phyloP scores from a whole-genome alignment of 2,329 filamentous ascomycete genomes.

The Aaosphaeria arxii region DNA sequence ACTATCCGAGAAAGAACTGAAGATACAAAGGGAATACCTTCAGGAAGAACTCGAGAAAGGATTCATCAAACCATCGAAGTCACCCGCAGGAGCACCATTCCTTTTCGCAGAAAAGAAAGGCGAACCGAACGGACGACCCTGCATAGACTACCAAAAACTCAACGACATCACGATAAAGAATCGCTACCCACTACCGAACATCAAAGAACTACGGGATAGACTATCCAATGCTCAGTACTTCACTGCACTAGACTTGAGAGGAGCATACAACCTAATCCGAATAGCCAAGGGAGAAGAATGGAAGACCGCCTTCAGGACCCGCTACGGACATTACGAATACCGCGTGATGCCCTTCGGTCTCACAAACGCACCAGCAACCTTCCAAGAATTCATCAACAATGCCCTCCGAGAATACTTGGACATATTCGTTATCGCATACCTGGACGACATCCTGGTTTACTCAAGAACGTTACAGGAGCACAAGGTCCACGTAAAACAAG shows the following conservation, averaged over 20 bases:
- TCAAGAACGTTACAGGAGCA: not conserved
- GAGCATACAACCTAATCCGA: conserved; percentile 4
- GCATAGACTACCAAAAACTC: conserved; percentile 1
- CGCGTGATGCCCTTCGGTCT: not conserved
- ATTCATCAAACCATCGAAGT: not conserved
- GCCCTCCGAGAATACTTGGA: not conserved
- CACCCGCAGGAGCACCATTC: not conserved
- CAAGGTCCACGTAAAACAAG: not conserved
- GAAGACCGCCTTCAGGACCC: conserved; percentile 4
- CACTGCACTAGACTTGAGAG: conserved; percentile 6
- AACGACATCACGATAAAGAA: conserved; percentile 7
- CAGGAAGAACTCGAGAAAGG: not conserved
- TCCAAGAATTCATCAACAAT: not conserved
- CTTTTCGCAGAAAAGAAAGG: not conserved
- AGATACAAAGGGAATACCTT: not conserved
- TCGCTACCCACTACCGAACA: conserved; percentile 7
- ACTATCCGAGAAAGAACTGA: not conserved
- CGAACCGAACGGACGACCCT: conserved; percentile 3
- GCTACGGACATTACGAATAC: not conserved
- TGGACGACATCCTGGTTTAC: not conserved
- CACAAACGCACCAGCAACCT: not conserved
- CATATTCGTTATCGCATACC: not conserved
- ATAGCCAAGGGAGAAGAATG: conserved; percentile 7
- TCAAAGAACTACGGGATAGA: conserved; percentile 5
- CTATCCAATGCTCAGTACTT: conserved; percentile 5